Base-by-base conservation (phyloP, 2,329 filamentous ascomycete genomes). In the Dichotomopilus funicola region DNA sequence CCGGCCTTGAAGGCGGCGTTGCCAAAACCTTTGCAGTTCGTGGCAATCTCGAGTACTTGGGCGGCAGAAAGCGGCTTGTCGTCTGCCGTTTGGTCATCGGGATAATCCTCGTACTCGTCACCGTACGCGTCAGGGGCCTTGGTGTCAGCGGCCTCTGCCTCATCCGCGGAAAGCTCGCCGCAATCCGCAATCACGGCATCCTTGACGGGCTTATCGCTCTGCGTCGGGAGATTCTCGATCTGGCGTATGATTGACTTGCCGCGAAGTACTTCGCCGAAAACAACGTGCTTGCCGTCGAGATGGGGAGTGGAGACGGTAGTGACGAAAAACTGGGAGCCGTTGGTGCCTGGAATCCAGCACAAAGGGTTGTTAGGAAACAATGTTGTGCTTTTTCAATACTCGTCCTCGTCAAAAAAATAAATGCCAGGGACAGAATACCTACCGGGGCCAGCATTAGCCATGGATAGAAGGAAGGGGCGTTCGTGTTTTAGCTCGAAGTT, bases 261-360 rank as follows among this genome's bases (percentile, higher is more conserved):
- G 59, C 86, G 88, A 67, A 96, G 81, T 54, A 97, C 92, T 70
- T 96, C 87, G 61, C 94, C 94, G 65, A 96, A 99, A 31, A 99
- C 91, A 47, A 97, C 94, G 74, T 99, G 92, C 79, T 99, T 99
- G 70, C 84, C 84, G 71, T 99, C 91, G 41, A 97, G 82, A 71
- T 97, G 94, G 48, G 91, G 91, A 11, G 94, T 97, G n/a, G 86
- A 80, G 35, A 96, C 89, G 12, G 94, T 97, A 49, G 94, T 99
- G 66, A 97, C 78, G 81, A 99, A 99, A 82, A 99, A 99, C 69
- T 99, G 94, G 50, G 89, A 95, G 67, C 94, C 94, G 71, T 99
- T 99, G 71, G 94, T 96, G 65, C 87, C 86, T 88, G 62, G 13
- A 35, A 44, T 5, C 13, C 6, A 13, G 31, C n/a, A 27, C 9